Base-by-base conservation (phyloP, 23 red algal species). In the Rhodosorus marinus region DNA sequence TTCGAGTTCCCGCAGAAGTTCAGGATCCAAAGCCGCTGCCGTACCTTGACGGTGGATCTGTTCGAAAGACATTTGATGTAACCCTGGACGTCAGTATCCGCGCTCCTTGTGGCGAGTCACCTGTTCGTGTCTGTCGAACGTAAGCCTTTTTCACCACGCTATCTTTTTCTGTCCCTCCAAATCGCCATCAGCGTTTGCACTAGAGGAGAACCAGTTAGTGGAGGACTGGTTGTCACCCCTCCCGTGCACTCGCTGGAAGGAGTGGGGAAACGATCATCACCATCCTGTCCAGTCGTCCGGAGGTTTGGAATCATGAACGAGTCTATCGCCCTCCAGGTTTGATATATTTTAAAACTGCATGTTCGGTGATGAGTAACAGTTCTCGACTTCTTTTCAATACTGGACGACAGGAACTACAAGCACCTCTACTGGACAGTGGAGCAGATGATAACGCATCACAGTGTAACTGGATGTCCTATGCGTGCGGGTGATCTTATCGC, bases 391-490 rank as follows among this genome's bases (percentile, higher is more conserved):
- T 2, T 26, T 0, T 20, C 24, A 26, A 24, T 14, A 0, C 30
- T 66, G 20, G 25, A 25, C 5, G 31, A 24, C 24, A 62, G 54
- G 38, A 75, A 75, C 40, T 61, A 63, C n/a, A 40, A 41, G 26
- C 32, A 61, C 32, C 55, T 75, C 34, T 75, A 75, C 45, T 75
- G 69, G 69, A 75, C 69, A 5, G 33, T 75, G 22, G 69, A 75
- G 48, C 69, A 75, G 48, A 43, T 51, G 60, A 24, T 75, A 9
- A 59, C 51, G 29, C 69, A 75, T 42, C 69, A 75, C 49, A 75
- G 57, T 36, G 49, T 54, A 5, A 75, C 69, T 31, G 69, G 69
- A 17, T 75, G 69, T 45, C 62, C 62, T 43, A 20, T 75, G 57
- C 52, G 69, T 26, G 28, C 47, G 2, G 69, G 69, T 17, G 69